Conservation (phyloP, 2,329 filamentous ascomycete genomes). For the Talaromyces rugulosus region DNA sequence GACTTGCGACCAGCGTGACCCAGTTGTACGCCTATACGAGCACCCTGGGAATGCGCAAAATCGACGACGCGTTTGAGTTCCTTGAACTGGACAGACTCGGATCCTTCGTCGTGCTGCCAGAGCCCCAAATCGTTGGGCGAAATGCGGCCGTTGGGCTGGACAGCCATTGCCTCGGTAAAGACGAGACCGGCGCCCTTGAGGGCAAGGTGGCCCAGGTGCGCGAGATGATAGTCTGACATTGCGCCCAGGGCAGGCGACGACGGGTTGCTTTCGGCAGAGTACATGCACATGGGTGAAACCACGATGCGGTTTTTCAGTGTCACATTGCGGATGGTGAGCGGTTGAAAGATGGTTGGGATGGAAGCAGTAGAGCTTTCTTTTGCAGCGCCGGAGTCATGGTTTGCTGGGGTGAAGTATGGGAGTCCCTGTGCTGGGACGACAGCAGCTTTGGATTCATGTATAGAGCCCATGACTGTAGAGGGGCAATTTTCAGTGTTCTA, state of each 20-base stretch:
- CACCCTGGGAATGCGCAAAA: slow-evolving; percentile 74
- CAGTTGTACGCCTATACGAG: slow-evolving; percentile 74
- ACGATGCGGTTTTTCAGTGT: slow-evolving; percentile 63
- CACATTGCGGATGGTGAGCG: slow-evolving; percentile 47
- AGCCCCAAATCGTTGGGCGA: slow-evolving; percentile 61
- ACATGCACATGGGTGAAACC: slow-evolving; percentile 61
- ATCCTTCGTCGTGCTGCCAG: slow-evolving; percentile 68
- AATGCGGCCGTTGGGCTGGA: slow-evolving; percentile 73
- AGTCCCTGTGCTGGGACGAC: not conserved
- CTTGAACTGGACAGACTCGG: slow-evolving; percentile 58
- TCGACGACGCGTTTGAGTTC: slow-evolving; percentile 64
- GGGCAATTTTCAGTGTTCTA: not conserved
- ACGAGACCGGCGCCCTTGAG: slow-evolving; percentile 68
- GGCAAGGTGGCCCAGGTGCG: slow-evolving; percentile 74
- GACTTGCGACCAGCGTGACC: slow-evolving; percentile 70
- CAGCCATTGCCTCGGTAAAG: slow-evolving; percentile 72
- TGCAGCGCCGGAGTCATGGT: not conserved
- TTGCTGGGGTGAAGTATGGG: slow-evolving; percentile 2
- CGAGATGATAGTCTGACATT: slow-evolving; percentile 72
- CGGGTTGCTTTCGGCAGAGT: slow-evolving; percentile 52
- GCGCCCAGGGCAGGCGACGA: slow-evolving; percentile 51
- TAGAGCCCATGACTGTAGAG: not conserved
- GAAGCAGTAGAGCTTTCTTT: not conserved
- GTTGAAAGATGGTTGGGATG: not conserved
- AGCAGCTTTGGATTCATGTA: not conserved